These are phyloP conservation scores for Trypanosoma melophagium DNA, from an alignment of 208 protist genomes.

Conservation along the genomic window DNA sequence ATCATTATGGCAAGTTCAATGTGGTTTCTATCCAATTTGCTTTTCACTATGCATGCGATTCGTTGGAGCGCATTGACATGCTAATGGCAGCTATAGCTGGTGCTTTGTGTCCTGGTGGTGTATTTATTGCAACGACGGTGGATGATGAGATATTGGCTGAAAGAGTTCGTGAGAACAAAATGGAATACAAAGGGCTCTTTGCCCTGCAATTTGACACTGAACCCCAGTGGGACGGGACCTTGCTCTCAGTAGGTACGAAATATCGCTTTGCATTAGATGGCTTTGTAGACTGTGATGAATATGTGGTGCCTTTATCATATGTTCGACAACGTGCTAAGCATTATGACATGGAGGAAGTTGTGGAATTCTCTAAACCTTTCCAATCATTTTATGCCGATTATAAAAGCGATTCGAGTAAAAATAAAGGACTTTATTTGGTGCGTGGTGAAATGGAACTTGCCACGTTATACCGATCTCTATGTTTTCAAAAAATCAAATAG, in stretches of 20 bases:
- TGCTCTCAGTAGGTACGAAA: slow-evolving; percentile 48
- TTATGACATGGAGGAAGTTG: slow-evolving; percentile 26
- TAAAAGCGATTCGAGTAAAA: slow-evolving; percentile 35
- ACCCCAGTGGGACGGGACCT: slow-evolving; percentile 24
- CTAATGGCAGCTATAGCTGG: slow-evolving; percentile 43
- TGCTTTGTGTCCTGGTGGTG: slow-evolving; percentile 50
- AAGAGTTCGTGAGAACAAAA: slow-evolving; percentile 32
- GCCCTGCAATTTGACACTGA: slow-evolving; percentile 22
- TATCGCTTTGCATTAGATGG: slow-evolving; percentile 82
- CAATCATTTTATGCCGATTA: slow-evolving; percentile 34
- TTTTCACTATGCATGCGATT: slow-evolving; percentile 84
- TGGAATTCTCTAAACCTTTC: slow-evolving; percentile 29
- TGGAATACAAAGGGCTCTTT: slow-evolving; percentile 29
- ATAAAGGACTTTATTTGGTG: slow-evolving; percentile 62
- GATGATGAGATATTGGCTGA: slow-evolving; percentile 45
- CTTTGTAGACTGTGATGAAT: slow-evolving; percentile 89
- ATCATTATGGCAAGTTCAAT: slow-evolving; percentile 51
- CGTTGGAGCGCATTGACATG: slow-evolving; percentile 40
- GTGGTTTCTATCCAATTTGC: slow-evolving; percentile 87
- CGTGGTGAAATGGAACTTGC: slow-evolving; percentile 55
- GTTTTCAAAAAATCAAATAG: slow-evolving; percentile 45
- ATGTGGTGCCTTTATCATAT: slow-evolving; percentile 58
- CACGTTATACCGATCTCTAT: slow-evolving; percentile 64
- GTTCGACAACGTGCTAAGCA: slow-evolving; percentile 32
- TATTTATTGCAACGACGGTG: slow-evolving; percentile 81